phyloP scores from a whole-genome alignment of 2,329 filamentous ascomycete genomes.

The Akanthomyces uredinophilus region DNA sequence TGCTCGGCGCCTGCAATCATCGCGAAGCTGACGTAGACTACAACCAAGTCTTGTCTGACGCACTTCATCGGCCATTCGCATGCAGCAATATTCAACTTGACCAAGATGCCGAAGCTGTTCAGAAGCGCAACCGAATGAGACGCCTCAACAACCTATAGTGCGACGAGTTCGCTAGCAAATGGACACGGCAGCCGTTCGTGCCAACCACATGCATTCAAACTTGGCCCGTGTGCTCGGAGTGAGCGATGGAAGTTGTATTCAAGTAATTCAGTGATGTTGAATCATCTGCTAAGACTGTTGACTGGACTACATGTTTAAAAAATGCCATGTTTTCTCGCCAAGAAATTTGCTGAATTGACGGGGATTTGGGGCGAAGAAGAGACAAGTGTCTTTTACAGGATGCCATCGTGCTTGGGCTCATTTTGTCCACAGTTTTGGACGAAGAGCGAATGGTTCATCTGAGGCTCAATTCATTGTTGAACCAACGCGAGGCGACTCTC shows the following conservation, averaged over 20 bases:
- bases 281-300: too few relatives aligned
- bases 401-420: too few relatives aligned
- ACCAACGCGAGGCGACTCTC: too few relatives aligned
- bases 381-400: too few relatives aligned
- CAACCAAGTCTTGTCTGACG: slow-evolving; percentile 79
- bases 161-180: slow-evolving; percentile 67
- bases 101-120: slow-evolving; percentile 67
- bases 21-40: slow-evolving; percentile 62
- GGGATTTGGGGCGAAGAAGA: too few relatives aligned
- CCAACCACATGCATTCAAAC: slow-evolving; percentile 33
- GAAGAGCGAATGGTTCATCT: too few relatives aligned
- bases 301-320: slow-evolving; percentile 69
- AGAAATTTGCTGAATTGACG: slow-evolving; percentile 56
- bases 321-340: slow-evolving; percentile 86
- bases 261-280: too few relatives aligned
- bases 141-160: slow-evolving; percentile 64
- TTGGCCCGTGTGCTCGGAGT: too few relatives aligned
- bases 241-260: too few relatives aligned
- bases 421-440: too few relatives aligned
- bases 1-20: slow-evolving; percentile 51
- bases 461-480: too few relatives aligned
- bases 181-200: slow-evolving; percentile 81
- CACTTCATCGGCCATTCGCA: slow-evolving; percentile 82
- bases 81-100: slow-evolving; percentile 71
- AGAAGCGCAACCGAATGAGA: slow-evolving; percentile 64